These are phyloP conservation scores for Tolypocladium ophioglossoides DNA, from an alignment of 2,329 filamentous ascomycete genomes.

Conservation along the genomic window DNA sequence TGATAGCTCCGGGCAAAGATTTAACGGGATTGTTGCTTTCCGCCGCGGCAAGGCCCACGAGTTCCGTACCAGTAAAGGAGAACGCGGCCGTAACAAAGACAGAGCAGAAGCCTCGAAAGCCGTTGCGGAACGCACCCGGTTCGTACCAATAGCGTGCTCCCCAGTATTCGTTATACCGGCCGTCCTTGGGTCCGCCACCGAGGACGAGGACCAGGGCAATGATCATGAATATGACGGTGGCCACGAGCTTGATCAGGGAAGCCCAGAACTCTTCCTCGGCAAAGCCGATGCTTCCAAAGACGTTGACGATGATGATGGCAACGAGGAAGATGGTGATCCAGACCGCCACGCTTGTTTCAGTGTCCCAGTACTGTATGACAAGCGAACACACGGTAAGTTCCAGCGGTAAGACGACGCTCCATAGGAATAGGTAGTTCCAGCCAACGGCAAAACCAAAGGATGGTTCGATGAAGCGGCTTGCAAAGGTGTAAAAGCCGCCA, in stretches of 20 bases:
- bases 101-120: conserved; percentile 58
- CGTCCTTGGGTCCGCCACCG: conserved; percentile 42
- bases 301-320: conserved; percentile 37
- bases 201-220: conserved; percentile 45
- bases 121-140: conserved; percentile 50
- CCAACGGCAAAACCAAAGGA: conserved; percentile 48
- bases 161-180: conserved; percentile 29
- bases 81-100: conserved; percentile 63
- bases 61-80: conserved; percentile 56
- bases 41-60: conserved; percentile 60
- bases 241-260: conserved; percentile 43
- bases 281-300: conserved; percentile 44
- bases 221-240: conserved; percentile 52
- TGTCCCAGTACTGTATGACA: conserved; percentile 41
- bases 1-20: conserved; percentile 66
- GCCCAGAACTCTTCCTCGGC: conserved; percentile 47
- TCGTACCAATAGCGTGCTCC: conserved; percentile 33
- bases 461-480: conserved; percentile 49
- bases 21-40: conserved; percentile 58
- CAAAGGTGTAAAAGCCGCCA: conserved; percentile 53
- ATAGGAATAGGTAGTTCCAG: conserved; percentile 34
- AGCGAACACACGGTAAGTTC: conserved; percentile 40
- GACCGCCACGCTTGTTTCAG: conserved; percentile 31
- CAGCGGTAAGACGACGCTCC: conserved; percentile 38
- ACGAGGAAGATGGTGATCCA: conserved; percentile 45